Evolutionary conservation across 2,329 filamentous ascomycete genomes (phyloP), one percentile per base, ranked within the genome.

Genomic region (Juglanconis juglandina): DNA sequence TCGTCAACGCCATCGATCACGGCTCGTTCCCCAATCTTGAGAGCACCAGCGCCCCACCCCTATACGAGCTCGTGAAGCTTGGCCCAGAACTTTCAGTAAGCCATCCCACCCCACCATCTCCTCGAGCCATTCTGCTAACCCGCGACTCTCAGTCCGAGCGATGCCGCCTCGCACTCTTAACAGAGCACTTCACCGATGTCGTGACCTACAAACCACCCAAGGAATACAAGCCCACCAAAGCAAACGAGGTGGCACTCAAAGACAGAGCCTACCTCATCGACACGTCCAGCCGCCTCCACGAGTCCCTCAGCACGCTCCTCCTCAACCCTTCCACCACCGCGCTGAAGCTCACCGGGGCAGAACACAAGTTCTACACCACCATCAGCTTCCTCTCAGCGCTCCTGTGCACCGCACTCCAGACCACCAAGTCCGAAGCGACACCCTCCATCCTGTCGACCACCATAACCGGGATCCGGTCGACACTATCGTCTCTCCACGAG

Each of bases 21-120:
- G 79, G 79, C 1, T 80, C 80, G 0, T 77, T 85, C 52, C 79
- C 82, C 0, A 76, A 76, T 14, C 76, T 81, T 62, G 77, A 78
- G 47, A 76, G 73, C 44, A 70, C 69, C 14, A 66, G 71, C 17
- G 69, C 69, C 1, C 64, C 70, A 0, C 72, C 79, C 0, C 70
- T 83, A 2, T 74, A 81, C 47, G 69, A 79, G 11, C 70, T 76
- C 1, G 69, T 85, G 5, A 71, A 77, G n/a, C 68, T 83, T 30
- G 84, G 83, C 0, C 82, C 84, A 3, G 71, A 73, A 1, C 77
- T 79, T 44, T 81, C 81, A 11, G 82, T 85, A 72, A 53, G 77
- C 70, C 24, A 24, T 24, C 1, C 7, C 4, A 14, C 14, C 7
- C 13, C 5, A 17, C 41, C 7, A 41, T 8, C 37, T 24, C 17